These are phyloP conservation scores for Perkinsus olseni DNA, from an alignment of 169 alveolate genomes.

Conservation along the genomic window DNA sequence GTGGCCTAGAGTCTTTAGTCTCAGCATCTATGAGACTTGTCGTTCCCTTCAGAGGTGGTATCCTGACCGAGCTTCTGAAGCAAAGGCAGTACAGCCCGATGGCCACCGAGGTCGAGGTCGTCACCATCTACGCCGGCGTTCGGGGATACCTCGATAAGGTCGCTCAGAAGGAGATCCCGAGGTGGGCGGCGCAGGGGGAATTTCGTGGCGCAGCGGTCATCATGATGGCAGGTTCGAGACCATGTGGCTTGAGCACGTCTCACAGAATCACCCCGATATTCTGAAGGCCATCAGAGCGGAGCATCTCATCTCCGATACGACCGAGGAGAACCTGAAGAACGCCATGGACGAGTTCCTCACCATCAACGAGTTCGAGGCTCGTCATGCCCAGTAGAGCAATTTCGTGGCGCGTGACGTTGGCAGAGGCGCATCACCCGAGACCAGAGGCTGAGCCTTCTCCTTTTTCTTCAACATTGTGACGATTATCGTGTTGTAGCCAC, in stretches of 20 bases:
- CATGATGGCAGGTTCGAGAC: slow-evolving; percentile 18
- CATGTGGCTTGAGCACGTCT: slow-evolving; percentile 11
- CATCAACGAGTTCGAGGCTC: slow-evolving; percentile 13
- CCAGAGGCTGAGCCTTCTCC: not conserved
- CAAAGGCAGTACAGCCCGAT: slow-evolving; percentile 75
- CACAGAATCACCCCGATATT: slow-evolving; percentile 15
- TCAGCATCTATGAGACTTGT: too few relatives aligned
- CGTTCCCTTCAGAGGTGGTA: slow-evolving; percentile 88
- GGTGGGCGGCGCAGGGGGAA: slow-evolving; percentile 18
- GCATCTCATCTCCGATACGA: slow-evolving; percentile 8
- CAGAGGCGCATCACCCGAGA: too few relatives aligned
- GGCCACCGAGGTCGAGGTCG: slow-evolving; percentile 40
- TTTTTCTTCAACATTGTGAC: not conserved
- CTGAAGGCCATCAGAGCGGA: slow-evolving; percentile 17
- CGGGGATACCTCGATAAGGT: slow-evolving; percentile 56
- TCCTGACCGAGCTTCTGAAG: slow-evolving; percentile 81
- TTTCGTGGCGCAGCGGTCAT: too few relatives aligned
- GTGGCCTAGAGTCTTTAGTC: slow-evolving; percentile 24
- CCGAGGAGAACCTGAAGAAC: slow-evolving; percentile 15
- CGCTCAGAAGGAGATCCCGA: slow-evolving; percentile 46
- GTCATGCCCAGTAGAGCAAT: not conserved
- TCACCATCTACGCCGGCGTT: slow-evolving; percentile 64
- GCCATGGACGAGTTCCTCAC: slow-evolving; percentile 14
- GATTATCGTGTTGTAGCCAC: not conserved
- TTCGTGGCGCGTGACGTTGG: slow-evolving; percentile 6